phyloP scores from a whole-genome alignment of 306 rosid species.

The Boehmeria nivea region DNA sequence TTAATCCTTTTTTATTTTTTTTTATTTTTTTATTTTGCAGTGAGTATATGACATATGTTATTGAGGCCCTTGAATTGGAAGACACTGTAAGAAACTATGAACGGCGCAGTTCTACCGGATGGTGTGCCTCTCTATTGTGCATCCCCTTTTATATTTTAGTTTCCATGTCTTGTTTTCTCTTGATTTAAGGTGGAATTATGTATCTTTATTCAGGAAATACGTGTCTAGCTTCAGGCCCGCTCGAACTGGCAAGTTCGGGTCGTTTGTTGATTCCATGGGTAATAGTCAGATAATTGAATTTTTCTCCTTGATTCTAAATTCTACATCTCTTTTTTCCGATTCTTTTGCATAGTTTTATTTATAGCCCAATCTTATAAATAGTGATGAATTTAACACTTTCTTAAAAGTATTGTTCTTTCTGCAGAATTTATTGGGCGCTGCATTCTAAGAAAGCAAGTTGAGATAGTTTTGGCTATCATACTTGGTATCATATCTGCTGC shows the following conservation, averaged over 20 bases:
- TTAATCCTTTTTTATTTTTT: background rate
- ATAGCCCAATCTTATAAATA: background rate
- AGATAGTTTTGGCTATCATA: constrained; percentile 67
- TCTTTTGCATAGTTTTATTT: background rate
- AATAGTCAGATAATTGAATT: constrained; percentile 17
- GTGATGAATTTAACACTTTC: too few species aligned
- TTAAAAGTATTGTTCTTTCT: constrained; percentile 15
- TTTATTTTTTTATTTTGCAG: constrained; percentile 41
- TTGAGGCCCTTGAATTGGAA: constrained; percentile 84
- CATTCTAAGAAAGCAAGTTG: constrained; percentile 69
- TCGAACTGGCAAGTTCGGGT: constrained; percentile 59
- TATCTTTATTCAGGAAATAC: constrained; percentile 65
- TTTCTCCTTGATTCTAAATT: constrained; percentile 5
- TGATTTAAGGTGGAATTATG: constrained; percentile 7
- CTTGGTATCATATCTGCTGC: constrained; percentile 87
- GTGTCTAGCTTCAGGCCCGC: constrained; percentile 67
- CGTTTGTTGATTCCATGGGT: constrained; percentile 64
- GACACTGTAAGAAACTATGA: constrained; percentile 74
- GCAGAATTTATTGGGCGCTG: constrained; percentile 96
- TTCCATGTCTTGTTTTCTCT: background rate
- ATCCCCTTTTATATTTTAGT: constrained; percentile 2
- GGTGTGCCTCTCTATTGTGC: constrained; percentile 45
- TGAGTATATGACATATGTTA: constrained; percentile 73
- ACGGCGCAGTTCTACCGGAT: constrained; percentile 70
- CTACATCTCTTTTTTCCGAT: background rate